Evolutionary conservation across 164 flowering plant species (phyloP).

Genomic region (Litsea cubeba): DNA sequence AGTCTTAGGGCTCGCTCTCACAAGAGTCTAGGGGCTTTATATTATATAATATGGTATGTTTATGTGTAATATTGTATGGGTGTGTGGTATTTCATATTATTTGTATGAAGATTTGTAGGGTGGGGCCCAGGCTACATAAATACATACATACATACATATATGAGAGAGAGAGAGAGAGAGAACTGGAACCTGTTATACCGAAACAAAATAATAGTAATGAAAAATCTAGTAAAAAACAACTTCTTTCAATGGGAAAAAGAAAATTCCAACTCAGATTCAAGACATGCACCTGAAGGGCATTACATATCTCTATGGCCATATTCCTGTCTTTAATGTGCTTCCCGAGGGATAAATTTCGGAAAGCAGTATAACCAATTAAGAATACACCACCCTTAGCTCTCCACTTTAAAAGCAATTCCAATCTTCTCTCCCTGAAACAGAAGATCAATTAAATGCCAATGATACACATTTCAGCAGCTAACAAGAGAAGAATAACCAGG

Average conservation of each 20-base stretch:
- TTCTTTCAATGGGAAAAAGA: background rate
- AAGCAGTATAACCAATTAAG: slow-evolving; percentile 83
- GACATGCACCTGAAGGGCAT: slow-evolving; percentile 62
- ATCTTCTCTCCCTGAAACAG: slow-evolving; percentile 64
- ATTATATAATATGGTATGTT: too few species aligned
- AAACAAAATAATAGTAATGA: background rate
- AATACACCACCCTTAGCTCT: slow-evolving; percentile 88
- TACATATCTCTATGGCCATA: slow-evolving; percentile 54
- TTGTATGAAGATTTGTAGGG: too few species aligned
- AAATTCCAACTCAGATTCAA: background rate
- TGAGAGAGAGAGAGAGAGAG: too few species aligned
- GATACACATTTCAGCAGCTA: too few species aligned
- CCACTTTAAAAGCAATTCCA: slow-evolving; percentile 80
- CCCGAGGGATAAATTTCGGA: slow-evolving; percentile 80
- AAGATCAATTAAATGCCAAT: background rate
- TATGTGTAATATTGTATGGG: too few species aligned
- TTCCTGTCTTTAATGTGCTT: slow-evolving; percentile 68
- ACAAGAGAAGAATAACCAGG: background rate
- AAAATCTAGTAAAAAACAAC: background rate
- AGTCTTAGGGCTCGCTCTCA: too few species aligned
- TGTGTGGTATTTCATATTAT: too few species aligned
- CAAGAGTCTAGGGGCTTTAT: too few species aligned
- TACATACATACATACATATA: too few species aligned
- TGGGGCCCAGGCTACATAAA: too few species aligned
- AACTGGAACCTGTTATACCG: background rate